Base-by-base conservation (phyloP, 495 filamentous ascomycete species). In the Tricharina praecox region DNA sequence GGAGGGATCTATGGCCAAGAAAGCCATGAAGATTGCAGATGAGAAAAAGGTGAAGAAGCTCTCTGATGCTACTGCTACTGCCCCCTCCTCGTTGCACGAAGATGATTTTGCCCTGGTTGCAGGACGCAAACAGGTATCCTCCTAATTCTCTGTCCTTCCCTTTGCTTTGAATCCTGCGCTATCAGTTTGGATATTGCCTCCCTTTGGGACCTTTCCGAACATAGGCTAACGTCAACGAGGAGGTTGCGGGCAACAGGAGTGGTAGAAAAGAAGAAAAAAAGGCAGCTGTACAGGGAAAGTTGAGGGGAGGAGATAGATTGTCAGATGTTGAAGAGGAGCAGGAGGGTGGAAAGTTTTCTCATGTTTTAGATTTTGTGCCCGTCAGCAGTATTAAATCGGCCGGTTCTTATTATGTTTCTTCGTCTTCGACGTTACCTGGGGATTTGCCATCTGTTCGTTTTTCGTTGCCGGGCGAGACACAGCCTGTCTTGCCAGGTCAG, bases 191-290 rank as follows among this genome's bases (percentile, higher is more conserved):
- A 32, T 32, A 32, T n/a, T n/a, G n/a, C n/a, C 28, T 32, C 28
- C 13, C 28, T 32, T 32, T 32, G 28, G 13, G n/a, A n/a, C n/a
- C n/a, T n/a, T n/a, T n/a, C n/a, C 13, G 28, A 13, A 32, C 23
- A 26, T 24, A 26, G 24, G 40, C 40, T 43, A 43, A 43, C 23
- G n/a, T 43, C 20, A 11, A 43, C 4, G 24, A 43, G 40, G 40
- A 43, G 40, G 24, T 43, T 26, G 7, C 16, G 34, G 16, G 18
- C 5, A 37, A 18, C 16, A 37, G 34, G 8, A 37, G 34, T 37
- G 34, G 16, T 37, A 18, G 15, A 8, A 5, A 18, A 10, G 24
- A 43, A 11, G 24, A 21, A 11, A 20, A n/a, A 9, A 20, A 21
- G 13, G 37, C 11, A 40, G 37, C n/a, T n/a, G n/a, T n/a, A n/a